A percentile compares a stretch with the other conserved stretches of the same genome.
phyloP scores from a whole-genome alignment of 352 stramenopile species.

The Globisporangium yorkense region DNA sequence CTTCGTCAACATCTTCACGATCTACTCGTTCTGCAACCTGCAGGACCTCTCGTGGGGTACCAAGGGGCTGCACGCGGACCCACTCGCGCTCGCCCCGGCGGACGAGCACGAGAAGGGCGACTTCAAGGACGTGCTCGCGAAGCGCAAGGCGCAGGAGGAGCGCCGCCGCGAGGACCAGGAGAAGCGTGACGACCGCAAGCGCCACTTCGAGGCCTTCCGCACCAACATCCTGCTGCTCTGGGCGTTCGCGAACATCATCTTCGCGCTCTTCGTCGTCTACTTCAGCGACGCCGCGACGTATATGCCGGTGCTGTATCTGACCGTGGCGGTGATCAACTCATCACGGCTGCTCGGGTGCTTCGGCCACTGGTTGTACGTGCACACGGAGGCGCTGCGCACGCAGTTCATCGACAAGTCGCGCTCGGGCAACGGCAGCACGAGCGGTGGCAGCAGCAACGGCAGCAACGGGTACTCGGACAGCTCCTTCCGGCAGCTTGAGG shows the following conservation, averaged over 20 bases:
- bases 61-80: constrained; percentile 60
- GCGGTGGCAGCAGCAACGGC: constrained; percentile 28
- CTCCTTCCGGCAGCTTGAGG: constrained; percentile 57
- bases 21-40: constrained; percentile 89
- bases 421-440: constrained; percentile 47
- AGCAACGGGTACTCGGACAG: constrained; percentile 32
- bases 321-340: constrained; percentile 66
- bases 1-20: constrained; percentile 88
- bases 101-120: constrained; percentile 73
- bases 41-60: constrained; percentile 87
- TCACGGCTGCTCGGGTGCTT: constrained; percentile 58
- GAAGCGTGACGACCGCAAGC: constrained; percentile 63
- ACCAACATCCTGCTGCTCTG: constrained; percentile 78
- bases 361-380: constrained; percentile 68
- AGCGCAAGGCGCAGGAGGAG: constrained; percentile 66
- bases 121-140: constrained; percentile 81
- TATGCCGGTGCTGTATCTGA: constrained; percentile 66
- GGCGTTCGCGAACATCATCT: constrained; percentile 80
- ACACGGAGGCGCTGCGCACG: constrained; percentile 32
- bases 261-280: constrained; percentile 66
- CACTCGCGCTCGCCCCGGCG: constrained; percentile 24
- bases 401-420: constrained; percentile 45
- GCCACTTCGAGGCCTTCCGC: constrained; percentile 77
- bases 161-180: constrained; percentile 49
- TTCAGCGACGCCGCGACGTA: constrained; percentile 50